Conservation (phyloP, 345 rosid species). For the Trapa bicornis region DNA sequence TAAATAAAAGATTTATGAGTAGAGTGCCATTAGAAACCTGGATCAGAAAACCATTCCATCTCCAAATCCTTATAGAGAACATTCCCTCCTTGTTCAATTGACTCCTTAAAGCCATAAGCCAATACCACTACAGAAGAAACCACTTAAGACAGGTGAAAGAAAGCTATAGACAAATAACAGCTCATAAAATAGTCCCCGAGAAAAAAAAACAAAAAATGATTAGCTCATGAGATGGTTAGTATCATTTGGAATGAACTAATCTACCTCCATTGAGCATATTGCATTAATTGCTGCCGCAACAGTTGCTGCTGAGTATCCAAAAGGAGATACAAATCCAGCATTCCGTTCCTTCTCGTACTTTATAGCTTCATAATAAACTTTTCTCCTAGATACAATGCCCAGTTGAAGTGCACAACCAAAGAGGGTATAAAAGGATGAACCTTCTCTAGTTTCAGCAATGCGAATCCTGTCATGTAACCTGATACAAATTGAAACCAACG, state of each 20-base stretch:
- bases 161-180: background rate
- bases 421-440: slow-evolving; percentile 66
- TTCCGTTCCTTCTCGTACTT: slow-evolving; percentile 75
- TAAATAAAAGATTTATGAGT: background rate
- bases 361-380: slow-evolving; percentile 56
- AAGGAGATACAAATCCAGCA: slow-evolving; percentile 79
- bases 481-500: slow-evolving; percentile 13
- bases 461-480: slow-evolving; percentile 64
- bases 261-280: slow-evolving; percentile 82
- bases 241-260: slow-evolving; percentile 2
- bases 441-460: slow-evolving; percentile 48
- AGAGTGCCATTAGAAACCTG: slow-evolving; percentile 42
- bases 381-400: slow-evolving; percentile 80
- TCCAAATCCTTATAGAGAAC: slow-evolving; percentile 45
- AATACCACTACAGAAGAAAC: slow-evolving; percentile 44
- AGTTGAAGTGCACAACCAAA: slow-evolving; percentile 65
- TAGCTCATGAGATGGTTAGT: background rate
- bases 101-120: slow-evolving; percentile 48
- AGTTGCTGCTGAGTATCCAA: slow-evolving; percentile 68
- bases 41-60: slow-evolving; percentile 71
- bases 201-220: too few species aligned
- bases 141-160: background rate
- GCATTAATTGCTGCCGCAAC: slow-evolving; percentile 58
- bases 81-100: slow-evolving; percentile 19
- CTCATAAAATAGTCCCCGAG: background rate